Base-by-base conservation (phyloP, 2,329 filamentous ascomycete genomes). In the Arthrobotrys conoides region DNA sequence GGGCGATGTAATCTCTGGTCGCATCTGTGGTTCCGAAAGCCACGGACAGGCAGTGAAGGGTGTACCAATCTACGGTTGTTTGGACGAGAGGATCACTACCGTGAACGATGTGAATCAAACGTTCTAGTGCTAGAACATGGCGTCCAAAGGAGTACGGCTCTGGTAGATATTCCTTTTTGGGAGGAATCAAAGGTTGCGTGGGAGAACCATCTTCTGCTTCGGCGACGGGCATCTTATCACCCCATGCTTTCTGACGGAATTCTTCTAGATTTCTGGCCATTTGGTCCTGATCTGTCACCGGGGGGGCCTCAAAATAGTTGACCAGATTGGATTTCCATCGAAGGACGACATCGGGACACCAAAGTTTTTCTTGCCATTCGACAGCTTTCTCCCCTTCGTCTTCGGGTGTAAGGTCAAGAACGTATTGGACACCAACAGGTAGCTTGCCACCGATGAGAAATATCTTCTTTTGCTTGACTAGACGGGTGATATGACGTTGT, bases 1-100 rank as follows among this genome's bases (percentile, higher is more conserved):
- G 70, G 3, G 76, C 76, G 24, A 73, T 70, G 36, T 79, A 79
- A 41, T 79, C 76, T 41, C 69, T 33, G 18, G 76, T 79, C 9
- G 64, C 63, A 66, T 79, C 76, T 5, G 76, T 79, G 5, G 76
- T 79, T 18, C 90, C 88, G 64, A 91, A 87, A 46, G 89, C 86
- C 76, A 88, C 88, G 6, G 89, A 88, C 8, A 92, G 83, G 2
- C 87, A 88, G 38, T 89, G 88, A n/a, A 92, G 86, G 0, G 90
- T 92, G 87, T 89, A 92, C 44, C 91, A 84, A 14, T 91, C 89
- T 10, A 88, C 86, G 0, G 91, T 91, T 0, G 90, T 92, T 83
- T 92, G 88, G 14, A 93, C 83, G 0, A 86, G 84, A 0, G 90
- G 85, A 33, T 87, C 84, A 2, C 87, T 85, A 1, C 87, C 88